Evolutionary conservation across 2,329 filamentous ascomycete genomes (phyloP).

Genomic region (Neonectria punicea): DNA sequence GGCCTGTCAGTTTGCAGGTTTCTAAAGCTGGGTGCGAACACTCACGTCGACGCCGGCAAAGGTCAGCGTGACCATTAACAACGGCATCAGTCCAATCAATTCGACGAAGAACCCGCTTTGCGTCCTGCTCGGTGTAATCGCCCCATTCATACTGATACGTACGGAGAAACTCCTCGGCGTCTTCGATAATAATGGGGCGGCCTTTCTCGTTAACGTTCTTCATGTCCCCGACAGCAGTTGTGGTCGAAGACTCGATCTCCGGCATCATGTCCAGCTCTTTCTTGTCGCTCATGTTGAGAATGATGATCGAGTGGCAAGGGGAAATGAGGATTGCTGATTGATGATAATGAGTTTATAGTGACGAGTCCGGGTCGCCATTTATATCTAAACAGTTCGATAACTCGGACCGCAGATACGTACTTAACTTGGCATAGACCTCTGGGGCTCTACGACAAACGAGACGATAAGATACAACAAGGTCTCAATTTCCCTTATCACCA

Average conservation of each 20-base stretch:
- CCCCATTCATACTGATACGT: not conserved
- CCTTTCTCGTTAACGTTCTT: not conserved
- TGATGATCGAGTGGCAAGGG: not conserved
- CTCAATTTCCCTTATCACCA: not conserved
- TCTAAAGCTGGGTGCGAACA: not conserved
- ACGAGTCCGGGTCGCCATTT: not conserved
- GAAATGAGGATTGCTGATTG: too few relatives aligned
- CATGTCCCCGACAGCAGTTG: not conserved
- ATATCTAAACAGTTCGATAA: not conserved
- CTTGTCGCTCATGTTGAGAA: not conserved
- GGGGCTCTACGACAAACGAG: not conserved
- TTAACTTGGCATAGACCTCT: not conserved
- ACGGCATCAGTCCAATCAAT: slow-evolving; percentile 28
- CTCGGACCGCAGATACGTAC: too few relatives aligned
- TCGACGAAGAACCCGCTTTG: slow-evolving; percentile 11
- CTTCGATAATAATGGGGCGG: not conserved
- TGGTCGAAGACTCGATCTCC: not conserved
- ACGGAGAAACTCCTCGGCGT: not conserved
- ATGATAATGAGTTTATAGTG: not conserved
- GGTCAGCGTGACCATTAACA: slow-evolving; percentile 12
- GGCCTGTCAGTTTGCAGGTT: not conserved
- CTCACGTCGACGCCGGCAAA: slow-evolving; percentile 18
- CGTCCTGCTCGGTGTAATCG: slow-evolving; percentile 10
- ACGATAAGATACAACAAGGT: not conserved
- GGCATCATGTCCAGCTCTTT: not conserved